Evolutionary conservation across 306 rosid genomes (phyloP).

Genomic region (Pyrus pyrifolia): DNA sequence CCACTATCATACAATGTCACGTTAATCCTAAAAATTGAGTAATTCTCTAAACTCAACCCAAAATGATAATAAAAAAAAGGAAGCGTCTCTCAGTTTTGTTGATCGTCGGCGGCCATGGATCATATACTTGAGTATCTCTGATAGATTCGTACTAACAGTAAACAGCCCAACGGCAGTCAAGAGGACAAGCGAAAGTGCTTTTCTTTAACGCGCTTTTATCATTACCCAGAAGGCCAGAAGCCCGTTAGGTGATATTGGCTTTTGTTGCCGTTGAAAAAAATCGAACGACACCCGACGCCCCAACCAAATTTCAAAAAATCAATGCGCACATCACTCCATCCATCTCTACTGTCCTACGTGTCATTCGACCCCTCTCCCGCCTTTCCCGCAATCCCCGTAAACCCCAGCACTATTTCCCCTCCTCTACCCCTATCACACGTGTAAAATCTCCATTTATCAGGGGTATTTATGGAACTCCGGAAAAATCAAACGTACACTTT

Average conservation of each 20-base stretch:
- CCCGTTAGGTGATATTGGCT: not conserved
- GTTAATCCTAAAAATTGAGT: too few species aligned
- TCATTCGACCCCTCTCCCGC: not conserved
- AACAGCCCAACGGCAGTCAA: not conserved
- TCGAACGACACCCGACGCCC: not conserved
- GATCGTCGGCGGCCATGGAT: not conserved
- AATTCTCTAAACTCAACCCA: too few species aligned
- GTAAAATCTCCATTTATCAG: not conserved
- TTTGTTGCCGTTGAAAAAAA: not conserved
- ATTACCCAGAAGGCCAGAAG: not conserved
- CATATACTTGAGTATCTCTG: not conserved
- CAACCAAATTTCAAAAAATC: slow-evolving; percentile 2
- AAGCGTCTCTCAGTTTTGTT: not conserved
- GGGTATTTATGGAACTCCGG: not conserved
- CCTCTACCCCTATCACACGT: too few species aligned
- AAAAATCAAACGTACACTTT: not conserved
- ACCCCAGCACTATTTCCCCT: not conserved
- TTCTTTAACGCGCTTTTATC: not conserved
- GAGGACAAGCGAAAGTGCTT: not conserved
- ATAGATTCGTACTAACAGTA: not conserved
- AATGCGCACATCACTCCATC: not conserved
- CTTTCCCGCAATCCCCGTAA: not conserved
- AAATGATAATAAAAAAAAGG: too few species aligned
- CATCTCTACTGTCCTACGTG: not conserved
- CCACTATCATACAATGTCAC: too few species aligned